Percentiles rank a stretch among this genome's conserved stretches.
phyloP scores from a whole-genome alignment of 192 early-diverging fungal species.

The Podila minutissima region DNA sequence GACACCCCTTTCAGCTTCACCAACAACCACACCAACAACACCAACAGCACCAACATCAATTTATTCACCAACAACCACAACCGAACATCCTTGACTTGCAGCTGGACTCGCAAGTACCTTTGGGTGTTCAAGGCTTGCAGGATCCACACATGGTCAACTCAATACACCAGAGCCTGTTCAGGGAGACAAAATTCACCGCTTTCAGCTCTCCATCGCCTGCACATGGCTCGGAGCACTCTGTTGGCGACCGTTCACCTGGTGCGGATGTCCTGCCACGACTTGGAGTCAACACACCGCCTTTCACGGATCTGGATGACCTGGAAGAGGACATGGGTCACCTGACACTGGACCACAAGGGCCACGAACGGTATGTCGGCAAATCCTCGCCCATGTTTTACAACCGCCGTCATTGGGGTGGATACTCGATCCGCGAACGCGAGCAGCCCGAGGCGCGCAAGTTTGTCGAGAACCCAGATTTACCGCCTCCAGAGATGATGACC shows the following conservation, averaged over 20 bases:
- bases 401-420: conserved; percentile 53
- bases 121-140: conserved; percentile 2
- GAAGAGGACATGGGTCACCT: conserved; percentile 73
- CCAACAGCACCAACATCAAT: conserved; percentile 3
- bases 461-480: conserved; percentile 58
- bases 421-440: conserved; percentile 55
- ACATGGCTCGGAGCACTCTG: conserved; percentile 35
- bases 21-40: conserved; percentile 11
- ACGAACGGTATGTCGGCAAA: conserved; percentile 76
- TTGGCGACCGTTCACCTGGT: conserved; percentile 9
- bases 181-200: conserved; percentile 15
- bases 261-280: conserved; percentile 19
- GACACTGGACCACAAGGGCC: conserved; percentile 77
- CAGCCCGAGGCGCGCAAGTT: conserved; percentile 37
- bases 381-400: conserved; percentile 75
- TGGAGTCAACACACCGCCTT: conserved; percentile 40
- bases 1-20: background rate
- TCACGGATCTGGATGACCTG: conserved; percentile 52
- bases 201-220: conserved; percentile 39
- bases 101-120: conserved; percentile 25
- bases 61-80: conserved; percentile 6
- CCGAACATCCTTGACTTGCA: conserved; percentile 15
- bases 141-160: conserved; percentile 22
- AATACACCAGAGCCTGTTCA: conserved; percentile 25
- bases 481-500: conserved; percentile 66